A percentile compares a stretch with the other conserved stretches of the same genome.
phyloP scores from a whole-genome alignment of 1,284 basidiomycete species.

The Rhizopogon hawkerae region DNA sequence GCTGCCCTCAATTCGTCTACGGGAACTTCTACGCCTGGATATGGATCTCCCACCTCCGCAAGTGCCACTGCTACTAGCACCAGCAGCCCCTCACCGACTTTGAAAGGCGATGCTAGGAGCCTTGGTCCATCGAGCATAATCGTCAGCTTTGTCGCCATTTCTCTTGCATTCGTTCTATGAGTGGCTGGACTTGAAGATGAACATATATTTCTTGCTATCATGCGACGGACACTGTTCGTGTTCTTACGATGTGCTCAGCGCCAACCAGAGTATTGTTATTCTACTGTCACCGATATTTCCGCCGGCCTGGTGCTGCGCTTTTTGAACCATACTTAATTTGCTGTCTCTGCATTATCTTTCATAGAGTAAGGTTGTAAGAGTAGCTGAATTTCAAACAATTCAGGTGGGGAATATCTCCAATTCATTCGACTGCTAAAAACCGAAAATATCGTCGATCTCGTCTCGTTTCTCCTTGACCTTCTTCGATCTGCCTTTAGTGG shows the following conservation, averaged over 20 bases:
- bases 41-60: slow-evolving; percentile 7
- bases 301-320: neutral
- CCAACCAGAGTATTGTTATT: neutral
- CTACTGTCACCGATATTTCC: neutral
- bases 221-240: neutral
- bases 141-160: neutral
- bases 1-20: slow-evolving; percentile 22
- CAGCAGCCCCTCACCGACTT: slow-evolving; percentile 2
- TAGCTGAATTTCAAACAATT: neutral
- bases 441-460: slow-evolving; percentile 27
- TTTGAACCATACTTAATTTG: neutral
- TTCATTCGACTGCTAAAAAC: slow-evolving; percentile 14
- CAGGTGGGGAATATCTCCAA: neutral
- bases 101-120: slow-evolving; percentile 2
- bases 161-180: slow-evolving; percentile 5
- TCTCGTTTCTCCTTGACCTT: slow-evolving; percentile 21
- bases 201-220: neutral
- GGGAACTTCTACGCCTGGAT: slow-evolving; percentile 22
- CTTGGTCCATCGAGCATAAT: slow-evolving; percentile 6
- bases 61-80: neutral
- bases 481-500: slow-evolving; percentile 12
- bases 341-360: neutral
- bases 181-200: neutral
- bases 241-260: neutral
- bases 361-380: neutral